Evolutionary conservation across 805 yeast genomes (phyloP).

Genomic region (Myxozyma neglecta): DNA sequence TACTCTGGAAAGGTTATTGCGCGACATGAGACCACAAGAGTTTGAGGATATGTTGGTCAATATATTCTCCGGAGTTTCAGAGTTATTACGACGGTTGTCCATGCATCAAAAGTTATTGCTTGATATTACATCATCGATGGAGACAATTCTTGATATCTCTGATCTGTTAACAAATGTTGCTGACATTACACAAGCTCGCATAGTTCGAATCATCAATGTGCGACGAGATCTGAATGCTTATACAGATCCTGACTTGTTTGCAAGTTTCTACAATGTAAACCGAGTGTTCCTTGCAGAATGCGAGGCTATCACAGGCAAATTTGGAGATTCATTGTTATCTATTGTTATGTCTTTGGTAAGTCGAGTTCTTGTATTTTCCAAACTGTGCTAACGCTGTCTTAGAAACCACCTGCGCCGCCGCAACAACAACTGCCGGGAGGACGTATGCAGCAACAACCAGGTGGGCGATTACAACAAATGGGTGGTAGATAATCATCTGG

Average conservation of each 20-base stretch:
- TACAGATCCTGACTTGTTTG: conserved; percentile 59
- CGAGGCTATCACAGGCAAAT: conserved; percentile 74
- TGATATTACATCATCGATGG: conserved; percentile 60
- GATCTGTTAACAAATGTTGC: conserved; percentile 49
- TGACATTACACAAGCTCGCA: conserved; percentile 68
- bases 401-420: conserved; percentile 13
- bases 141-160: conserved; percentile 44
- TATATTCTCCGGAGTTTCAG: conserved; percentile 65
- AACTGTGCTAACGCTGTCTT: background rate
- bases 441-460: background rate
- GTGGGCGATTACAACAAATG: too few species aligned
- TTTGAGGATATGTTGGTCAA: conserved; percentile 68
- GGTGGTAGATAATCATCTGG: too few species aligned
- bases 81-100: conserved; percentile 69
- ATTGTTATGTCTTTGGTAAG: conserved; percentile 44
- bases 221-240: conserved; percentile 69
- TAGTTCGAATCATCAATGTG: conserved; percentile 74
- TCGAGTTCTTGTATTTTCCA: background rate
- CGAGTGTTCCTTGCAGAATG: conserved; percentile 76
- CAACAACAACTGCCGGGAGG: conserved; percentile 1
- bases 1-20: conserved; percentile 51
- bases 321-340: conserved; percentile 61
- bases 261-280: conserved; percentile 64
- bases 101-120: conserved; percentile 76
- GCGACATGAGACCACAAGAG: conserved; percentile 68